Percentiles rank a stretch among this genome's conserved stretches.
Conservation (phyloP, 1,284 basidiomycete genomes). For the Cystobasidium pallidum region DNA sequence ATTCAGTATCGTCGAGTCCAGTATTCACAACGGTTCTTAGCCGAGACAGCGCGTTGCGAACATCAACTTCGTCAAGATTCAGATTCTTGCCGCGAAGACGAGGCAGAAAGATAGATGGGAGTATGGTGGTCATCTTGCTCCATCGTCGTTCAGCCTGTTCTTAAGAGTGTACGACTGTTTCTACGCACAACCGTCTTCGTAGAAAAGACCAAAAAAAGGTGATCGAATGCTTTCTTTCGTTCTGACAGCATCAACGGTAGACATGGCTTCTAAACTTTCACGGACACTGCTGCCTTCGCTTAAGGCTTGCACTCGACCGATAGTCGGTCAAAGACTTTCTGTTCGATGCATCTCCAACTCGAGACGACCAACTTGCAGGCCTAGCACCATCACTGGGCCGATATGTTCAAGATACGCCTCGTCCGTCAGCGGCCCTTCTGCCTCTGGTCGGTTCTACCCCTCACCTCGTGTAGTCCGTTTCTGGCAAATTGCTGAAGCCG, state of each 20-base stretch:
- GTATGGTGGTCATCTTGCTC: not conserved
- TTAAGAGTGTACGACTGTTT: not conserved
- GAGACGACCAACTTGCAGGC: not conserved
- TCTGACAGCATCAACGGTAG: not conserved
- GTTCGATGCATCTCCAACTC: not conserved
- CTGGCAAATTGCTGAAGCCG: not conserved
- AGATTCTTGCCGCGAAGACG: not conserved
- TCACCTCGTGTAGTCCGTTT: not conserved
- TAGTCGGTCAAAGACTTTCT: not conserved
- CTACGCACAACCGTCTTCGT: not conserved
- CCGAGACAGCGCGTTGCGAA: not conserved
- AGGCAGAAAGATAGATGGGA: conserved; percentile 26
- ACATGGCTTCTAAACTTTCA: conserved; percentile 5
- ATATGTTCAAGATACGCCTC: conserved; percentile 16
- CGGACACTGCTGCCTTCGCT: not conserved
- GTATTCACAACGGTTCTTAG: not conserved
- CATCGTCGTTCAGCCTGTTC: too few relatives aligned
- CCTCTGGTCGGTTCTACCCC: not conserved
- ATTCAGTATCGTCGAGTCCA: conserved; percentile 16
- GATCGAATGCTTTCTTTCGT: conserved; percentile 17
- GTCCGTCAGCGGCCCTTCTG: conserved; percentile 23
- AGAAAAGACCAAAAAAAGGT: not conserved
- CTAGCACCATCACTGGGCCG: not conserved
- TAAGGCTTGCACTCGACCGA: not conserved
- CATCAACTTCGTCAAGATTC: not conserved